phyloP scores from a whole-genome alignment of 176 grass and related monocot species.

The Sorghum bicolor region Sorghum_bicolor_NCBIv3 NC_012878.2:58367501-58368000 shows the following conservation, averaged over 20 bases:
- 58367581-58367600: constrained; percentile 53
- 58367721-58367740: constrained; percentile 42
- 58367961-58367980: constrained; percentile 63
- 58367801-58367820: constrained; percentile 61
- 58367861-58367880: constrained; percentile 53
- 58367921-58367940: constrained; percentile 85
- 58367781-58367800: constrained; percentile 72
- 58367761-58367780: constrained; percentile 43
- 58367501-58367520: neutral
- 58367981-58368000: constrained; percentile 24
- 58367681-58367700: constrained; percentile 63
- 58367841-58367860: constrained; percentile 63
- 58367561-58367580: neutral
- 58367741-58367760: constrained; percentile 49
- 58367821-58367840: constrained; percentile 54
- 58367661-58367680: constrained; percentile 57
- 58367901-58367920: constrained; percentile 61
- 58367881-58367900: constrained; percentile 68
- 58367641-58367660: constrained; percentile 48
- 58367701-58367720: constrained; percentile 81
- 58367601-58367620: constrained; percentile 62
- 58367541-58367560: neutral
- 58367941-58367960: constrained; percentile 58
- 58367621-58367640: constrained; percentile 33
- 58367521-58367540: neutral